Conservation (phyloP, 1,284 basidiomycete genomes). For the Cryptococcus neoformans region DNA sequence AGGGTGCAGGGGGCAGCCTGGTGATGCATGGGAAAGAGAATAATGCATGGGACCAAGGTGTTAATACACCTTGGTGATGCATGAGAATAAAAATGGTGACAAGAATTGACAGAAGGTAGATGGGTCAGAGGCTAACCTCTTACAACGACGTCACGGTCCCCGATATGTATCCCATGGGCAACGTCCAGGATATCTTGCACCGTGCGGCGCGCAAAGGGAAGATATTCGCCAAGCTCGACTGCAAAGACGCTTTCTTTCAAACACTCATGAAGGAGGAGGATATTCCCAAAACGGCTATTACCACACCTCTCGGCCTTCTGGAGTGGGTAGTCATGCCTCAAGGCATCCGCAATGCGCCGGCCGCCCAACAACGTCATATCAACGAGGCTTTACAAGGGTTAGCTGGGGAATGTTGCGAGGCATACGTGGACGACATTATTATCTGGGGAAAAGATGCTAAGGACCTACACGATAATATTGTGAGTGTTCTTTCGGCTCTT, state of each 20-base stretch:
- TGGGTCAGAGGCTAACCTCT: no score
- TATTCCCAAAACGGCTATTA: background rate
- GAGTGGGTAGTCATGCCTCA: constrained; percentile 3
- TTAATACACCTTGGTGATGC: no score
- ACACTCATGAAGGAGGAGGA: background rate
- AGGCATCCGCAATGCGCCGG: background rate
- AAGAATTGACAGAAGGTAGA: no score
- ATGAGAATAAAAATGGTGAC: no score
- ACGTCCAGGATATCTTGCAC: background rate
- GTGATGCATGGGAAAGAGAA: no score
- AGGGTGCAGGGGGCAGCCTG: no score
- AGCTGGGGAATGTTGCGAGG: background rate
- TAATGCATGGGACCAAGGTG: no score
- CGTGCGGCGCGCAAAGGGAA: background rate
- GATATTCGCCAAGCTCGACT: background rate
- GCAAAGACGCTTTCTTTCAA: background rate
- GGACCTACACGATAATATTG: background rate
- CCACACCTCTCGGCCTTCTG: background rate
- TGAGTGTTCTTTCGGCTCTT: background rate
- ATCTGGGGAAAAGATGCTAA: background rate
- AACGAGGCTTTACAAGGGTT: background rate
- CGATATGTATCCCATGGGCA: background rate
- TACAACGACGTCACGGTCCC: background rate
- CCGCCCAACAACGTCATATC: background rate
- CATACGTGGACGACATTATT: constrained; percentile 1